Evolutionary conservation across 345 rosid species (phyloP).

Genomic region (Syzygium grande): DNA sequence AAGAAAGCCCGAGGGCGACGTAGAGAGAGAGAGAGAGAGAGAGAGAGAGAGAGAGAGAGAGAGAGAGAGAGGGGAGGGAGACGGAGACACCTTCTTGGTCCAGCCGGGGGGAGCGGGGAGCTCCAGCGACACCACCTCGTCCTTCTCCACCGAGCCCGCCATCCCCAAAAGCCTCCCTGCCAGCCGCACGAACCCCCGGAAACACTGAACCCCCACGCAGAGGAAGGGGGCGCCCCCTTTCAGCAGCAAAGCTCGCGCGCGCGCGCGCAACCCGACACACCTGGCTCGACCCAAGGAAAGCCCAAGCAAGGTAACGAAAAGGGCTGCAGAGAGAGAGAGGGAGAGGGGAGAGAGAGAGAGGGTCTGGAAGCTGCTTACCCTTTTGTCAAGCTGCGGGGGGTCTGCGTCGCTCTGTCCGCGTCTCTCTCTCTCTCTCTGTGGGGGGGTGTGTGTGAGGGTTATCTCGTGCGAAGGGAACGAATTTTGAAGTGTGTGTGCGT

Average conservation of each 20-base stretch:
- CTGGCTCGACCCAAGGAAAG: background rate
- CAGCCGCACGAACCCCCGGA: background rate
- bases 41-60: background rate
- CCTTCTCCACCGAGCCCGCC: conserved; percentile 18
- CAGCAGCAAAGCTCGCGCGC: background rate
- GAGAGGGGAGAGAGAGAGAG: background rate
- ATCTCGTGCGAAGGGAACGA: background rate
- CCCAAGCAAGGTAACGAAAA: background rate
- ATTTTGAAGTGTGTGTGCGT: background rate
- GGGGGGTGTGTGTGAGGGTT: background rate
- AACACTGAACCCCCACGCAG: background rate
- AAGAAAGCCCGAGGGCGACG: background rate
- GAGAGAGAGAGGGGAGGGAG: background rate
- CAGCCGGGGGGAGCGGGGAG: conserved; percentile 43
- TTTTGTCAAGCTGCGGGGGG: background rate
- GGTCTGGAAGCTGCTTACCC: background rate
- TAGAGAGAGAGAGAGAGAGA: background rate
- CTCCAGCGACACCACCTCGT: conserved; percentile 31
- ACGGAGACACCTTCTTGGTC: conserved; percentile 23
- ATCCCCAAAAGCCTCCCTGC: conserved; percentile 8
- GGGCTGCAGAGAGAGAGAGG: background rate
- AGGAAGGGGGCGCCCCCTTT: background rate
- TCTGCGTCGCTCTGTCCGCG: background rate
- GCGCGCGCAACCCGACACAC: no score
- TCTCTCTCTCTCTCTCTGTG: background rate